A percentile compares a stretch with the other conserved stretches of the same genome.
These are phyloP conservation scores for Biscogniauxia mediterranea DNA, from an alignment of 2,329 filamentous ascomycete genomes.

Conservation along the genomic window DNA sequence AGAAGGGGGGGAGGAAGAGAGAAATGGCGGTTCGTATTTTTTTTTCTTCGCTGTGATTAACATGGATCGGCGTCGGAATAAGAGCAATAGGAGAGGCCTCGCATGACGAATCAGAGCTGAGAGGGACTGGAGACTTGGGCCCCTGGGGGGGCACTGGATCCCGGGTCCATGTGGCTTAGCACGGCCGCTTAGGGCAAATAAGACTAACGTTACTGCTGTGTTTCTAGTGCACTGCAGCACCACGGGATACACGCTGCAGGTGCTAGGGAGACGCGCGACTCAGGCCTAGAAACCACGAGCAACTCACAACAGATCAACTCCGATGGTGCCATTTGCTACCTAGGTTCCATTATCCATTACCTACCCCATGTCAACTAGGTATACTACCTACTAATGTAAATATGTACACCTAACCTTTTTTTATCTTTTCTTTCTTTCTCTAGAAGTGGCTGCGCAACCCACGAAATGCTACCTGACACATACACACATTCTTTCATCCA, in stretches of 20 bases:
- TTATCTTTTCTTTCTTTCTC: too few species aligned
- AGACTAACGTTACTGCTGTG: neutral
- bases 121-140: neutral
- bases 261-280: neutral
- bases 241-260: neutral
- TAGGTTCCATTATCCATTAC: neutral
- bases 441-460: neutral
- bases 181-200: neutral
- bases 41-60: slow-evolving; percentile 19
- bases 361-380: too few species aligned
- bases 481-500: neutral
- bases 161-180: neutral
- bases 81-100: slow-evolving; percentile 2
- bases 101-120: neutral
- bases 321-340: neutral
- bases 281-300: too few species aligned
- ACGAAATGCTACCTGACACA: neutral
- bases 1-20: slow-evolving; percentile 22
- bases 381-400: too few species aligned
- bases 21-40: slow-evolving; percentile 27
- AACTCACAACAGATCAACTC: neutral
- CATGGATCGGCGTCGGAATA: slow-evolving; percentile 12
- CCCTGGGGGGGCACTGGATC: too few species aligned
- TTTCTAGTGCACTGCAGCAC: neutral
- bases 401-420: too few species aligned